Base-by-base conservation (phyloP, 345 rosid species). In the Populus simonii region DNA sequence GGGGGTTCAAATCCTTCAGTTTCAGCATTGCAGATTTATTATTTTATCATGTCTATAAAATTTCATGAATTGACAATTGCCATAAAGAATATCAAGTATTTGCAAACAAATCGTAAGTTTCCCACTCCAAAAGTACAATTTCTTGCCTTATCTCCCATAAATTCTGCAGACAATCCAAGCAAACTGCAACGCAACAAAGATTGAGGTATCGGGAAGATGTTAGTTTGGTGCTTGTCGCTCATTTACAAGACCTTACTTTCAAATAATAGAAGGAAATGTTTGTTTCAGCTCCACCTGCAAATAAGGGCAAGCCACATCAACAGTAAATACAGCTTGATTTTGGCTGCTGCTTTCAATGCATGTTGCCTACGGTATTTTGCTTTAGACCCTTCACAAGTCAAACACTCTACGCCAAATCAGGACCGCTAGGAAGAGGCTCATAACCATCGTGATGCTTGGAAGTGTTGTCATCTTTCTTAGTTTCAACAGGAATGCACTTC, bases 351-450 rank as follows among this genome's bases (percentile, higher is more conserved):
- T 23, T 3, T 10, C 7, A 59, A n/a, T 59, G 1, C 65, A 59
- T 8, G 65, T 25, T 59, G 27, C 65, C 65, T n/a, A 4, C 27
- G n/a, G 27, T n/a, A 59, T 59, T 10, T 25, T 59, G 65, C 29
- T 23, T 23, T 10, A 6, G 63, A 57, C 25, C 25, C 65, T 59
- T 59, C 65, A 59, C 4, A 25, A 1, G 10, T 23, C 65, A 23
- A n/a, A 10, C 43, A 38, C 6, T 22, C 29, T 69, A 89, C 5
- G 84, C 92, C 86, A 76, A 25, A 39, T 87, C 88, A 2, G 93
- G 94, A 41, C 92, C 93, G 29, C 78, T 81, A 11, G 95, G 90
- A 67, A 92, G 92, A 29, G 88, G 83, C 49, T 87, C 89, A 61
- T 92, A 92, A 49, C 94, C 95, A 75, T 92, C 90, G 16, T 86